Evolutionary conservation across 257 asterid genomes (phyloP).

Genomic region (Datura wrightii): DNA sequence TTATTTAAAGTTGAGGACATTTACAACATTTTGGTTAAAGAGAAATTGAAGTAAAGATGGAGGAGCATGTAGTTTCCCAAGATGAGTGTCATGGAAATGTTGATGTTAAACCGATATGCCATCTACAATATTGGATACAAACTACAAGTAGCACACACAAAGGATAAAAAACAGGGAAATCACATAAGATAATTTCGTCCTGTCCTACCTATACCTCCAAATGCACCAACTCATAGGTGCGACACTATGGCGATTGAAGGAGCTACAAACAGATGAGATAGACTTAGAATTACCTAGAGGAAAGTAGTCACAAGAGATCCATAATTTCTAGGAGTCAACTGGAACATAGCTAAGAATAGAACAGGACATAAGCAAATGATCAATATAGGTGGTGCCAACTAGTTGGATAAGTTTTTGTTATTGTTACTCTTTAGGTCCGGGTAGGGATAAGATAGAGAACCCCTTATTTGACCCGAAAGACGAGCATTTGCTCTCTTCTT

Average conservation of each 20-base stretch:
- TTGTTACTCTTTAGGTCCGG: not conserved
- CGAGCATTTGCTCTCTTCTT: not conserved
- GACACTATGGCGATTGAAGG: not conserved
- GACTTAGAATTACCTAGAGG: not conserved
- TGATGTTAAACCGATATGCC: not conserved
- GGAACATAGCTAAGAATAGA: not conserved
- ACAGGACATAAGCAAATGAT: not conserved
- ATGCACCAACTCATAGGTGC: not conserved
- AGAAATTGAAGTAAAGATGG: not conserved
- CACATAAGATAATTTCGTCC: constrained; percentile 6
- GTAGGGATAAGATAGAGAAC: not conserved
- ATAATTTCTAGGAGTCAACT: not conserved
- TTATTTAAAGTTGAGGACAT: not conserved
- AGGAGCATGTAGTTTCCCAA: not conserved
- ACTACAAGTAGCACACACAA: not conserved
- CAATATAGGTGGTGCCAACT: not conserved
- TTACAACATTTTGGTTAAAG: constrained; percentile 9
- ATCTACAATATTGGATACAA: not conserved
- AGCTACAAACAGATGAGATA: not conserved
- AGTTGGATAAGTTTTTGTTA: not conserved
- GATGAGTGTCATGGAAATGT: not conserved
- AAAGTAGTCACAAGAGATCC: not conserved
- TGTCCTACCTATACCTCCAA: constrained; percentile 20
- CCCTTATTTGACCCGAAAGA: not conserved
- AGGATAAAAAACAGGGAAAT: not conserved